Evolutionary conservation across 1,139 yeast genomes (phyloP), one percentile per base, ranked within the genome.

Genomic region (Pneumocystis jirovecii): DNA sequence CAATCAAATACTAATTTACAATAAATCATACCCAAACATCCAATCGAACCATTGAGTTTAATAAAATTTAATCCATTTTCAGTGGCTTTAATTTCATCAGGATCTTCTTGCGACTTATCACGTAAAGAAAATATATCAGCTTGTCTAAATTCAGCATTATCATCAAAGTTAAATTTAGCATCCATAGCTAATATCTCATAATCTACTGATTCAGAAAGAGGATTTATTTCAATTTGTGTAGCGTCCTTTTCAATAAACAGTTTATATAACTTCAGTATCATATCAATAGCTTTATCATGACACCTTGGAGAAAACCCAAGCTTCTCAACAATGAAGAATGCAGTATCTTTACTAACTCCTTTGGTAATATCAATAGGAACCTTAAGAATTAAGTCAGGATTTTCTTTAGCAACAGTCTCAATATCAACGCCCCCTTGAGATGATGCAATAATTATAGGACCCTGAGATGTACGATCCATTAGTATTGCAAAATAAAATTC

Each of bases 381-480:
- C 71, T 95, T 85, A 81, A 89, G 87, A 80, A 93, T 95, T 72
- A 96, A 96, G 68, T 83, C 84, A 66, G 99, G 99, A 78, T 84
- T 87, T 73, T 83, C 85, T 72, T 87, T 87, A 68, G 98, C 99
- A 71, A 95, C 97, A 77, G 96, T 96, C 82, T 93, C 99, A 75
- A 93, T 95, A 79, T 93, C 97, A 96, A 95, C 91, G 82, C 99
- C 99, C 81, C 99, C 99, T 81, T 93, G 95, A 71, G 96, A 81
- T 56, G 97, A 89, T 63, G 96, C 97, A 71, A 93, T 96, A 75
- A 93, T 89, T 80, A 93, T 82, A 69, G 97, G 96, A 72, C 84
- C 81, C 79, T 91, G 96, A 70, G 86, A 82, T 71, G 85, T 83
- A 80, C 99, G 88, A 82, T 93, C 98, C 87, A 91, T 84, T 72